phyloP scores from a whole-genome alignment of 371 early-diverging fungal genomes.

The Umbelopsis sp. region DNA sequence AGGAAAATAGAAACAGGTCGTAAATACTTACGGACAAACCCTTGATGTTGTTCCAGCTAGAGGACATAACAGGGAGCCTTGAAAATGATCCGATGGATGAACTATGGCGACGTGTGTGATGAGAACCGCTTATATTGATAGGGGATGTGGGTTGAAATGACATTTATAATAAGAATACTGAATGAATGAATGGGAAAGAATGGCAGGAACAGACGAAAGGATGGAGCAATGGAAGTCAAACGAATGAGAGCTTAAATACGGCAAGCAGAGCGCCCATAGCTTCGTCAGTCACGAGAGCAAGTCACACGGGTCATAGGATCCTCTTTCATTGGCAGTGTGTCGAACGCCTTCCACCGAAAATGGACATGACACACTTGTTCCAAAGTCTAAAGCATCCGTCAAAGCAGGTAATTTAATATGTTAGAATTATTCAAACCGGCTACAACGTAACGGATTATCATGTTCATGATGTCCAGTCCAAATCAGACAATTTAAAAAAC shows the following conservation, averaged over 20 bases:
- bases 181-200: not conserved
- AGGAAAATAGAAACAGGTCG: slow-evolving; percentile 5
- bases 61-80: not conserved
- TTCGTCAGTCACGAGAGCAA: not conserved
- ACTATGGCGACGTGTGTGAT: slow-evolving; percentile 5
- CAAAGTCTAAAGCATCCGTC: no score
- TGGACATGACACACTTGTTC: no score
- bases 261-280: not conserved
- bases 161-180: not conserved
- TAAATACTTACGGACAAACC: slow-evolving; percentile 12
- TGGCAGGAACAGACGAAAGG: not conserved
- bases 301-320: slow-evolving; percentile 9
- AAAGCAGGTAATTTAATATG: no score
- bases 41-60: not conserved
- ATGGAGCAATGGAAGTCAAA: not conserved
- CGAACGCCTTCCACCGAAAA: not conserved
- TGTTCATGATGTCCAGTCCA: no score
- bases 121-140: not conserved
- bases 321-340: not conserved
- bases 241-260: not conserved
- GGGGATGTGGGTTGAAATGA: slow-evolving; percentile 3
- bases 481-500: no score
- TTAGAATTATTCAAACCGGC: no score
- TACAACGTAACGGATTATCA: no score
- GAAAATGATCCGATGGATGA: not conserved